A percentile compares a stretch with the other conserved stretches of the same genome.
Conservation (phyloP, 192 early-diverging fungal species). For the Rhizoclosmatium sp. region DNA sequence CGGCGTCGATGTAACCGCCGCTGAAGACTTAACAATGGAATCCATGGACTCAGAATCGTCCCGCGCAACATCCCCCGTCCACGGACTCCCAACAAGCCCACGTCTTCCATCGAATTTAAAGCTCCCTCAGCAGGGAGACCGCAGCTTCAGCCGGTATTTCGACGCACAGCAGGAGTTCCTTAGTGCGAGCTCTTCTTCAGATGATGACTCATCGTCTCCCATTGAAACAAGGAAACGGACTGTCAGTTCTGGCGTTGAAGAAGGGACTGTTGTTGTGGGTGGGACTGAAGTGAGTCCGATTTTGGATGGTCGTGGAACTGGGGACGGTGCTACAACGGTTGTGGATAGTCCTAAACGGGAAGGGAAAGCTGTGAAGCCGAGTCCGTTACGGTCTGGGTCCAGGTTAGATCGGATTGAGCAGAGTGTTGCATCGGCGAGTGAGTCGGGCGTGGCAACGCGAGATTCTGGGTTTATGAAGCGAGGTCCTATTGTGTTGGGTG, state of each 20-base stretch:
- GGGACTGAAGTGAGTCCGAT: neutral
- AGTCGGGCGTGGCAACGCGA: neutral
- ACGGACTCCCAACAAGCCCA: neutral
- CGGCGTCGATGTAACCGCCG: too few relatives aligned
- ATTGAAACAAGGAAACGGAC: neutral
- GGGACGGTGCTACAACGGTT: neutral
- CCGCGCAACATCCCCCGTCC: neutral
- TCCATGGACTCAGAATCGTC: neutral
- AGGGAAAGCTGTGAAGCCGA: neutral
- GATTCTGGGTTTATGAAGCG: conserved; percentile 28
- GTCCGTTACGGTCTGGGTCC: neutral
- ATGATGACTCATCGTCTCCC: too few relatives aligned
- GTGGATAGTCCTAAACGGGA: neutral
- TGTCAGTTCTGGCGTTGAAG: neutral
- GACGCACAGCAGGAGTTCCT: conserved; percentile 20
- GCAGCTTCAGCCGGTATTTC: conserved; percentile 19
- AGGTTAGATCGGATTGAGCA: conserved; percentile 5
- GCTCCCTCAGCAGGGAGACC: conserved; percentile 3
- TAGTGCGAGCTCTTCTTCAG: too few relatives aligned
- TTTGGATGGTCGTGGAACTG: neutral
- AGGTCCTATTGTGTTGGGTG: neutral
- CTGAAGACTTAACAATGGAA: conserved; percentile 8
- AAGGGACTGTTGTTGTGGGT: too few relatives aligned
- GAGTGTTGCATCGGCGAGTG: neutral
- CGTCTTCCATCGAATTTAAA: neutral